Evolutionary conservation across 106 monocot genomes (phyloP).

Genomic region (Acorus calamus): DNA sequence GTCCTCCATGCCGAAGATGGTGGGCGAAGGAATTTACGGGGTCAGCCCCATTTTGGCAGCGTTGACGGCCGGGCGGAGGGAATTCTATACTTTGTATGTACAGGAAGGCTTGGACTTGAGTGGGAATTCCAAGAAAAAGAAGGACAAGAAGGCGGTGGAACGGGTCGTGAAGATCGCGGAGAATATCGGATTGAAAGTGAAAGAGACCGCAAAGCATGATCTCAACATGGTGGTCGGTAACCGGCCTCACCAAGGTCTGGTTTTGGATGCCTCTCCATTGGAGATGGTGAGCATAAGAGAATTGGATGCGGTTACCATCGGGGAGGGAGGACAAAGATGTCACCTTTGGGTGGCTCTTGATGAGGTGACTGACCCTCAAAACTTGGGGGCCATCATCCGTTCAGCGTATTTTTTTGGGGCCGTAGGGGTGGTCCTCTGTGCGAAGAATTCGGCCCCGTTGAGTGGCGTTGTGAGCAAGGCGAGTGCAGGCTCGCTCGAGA

Average conservation of each 20-base stretch:
- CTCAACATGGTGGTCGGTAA: conserved; percentile 81
- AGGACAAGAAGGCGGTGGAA: conserved; percentile 73
- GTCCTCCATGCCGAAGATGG: conserved; percentile 61
- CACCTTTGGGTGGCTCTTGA: conserved; percentile 86
- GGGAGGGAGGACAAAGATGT: conserved; percentile 24
- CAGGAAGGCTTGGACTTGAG: conserved; percentile 72
- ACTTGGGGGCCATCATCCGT: conserved; percentile 78
- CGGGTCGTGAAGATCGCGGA: conserved; percentile 56
- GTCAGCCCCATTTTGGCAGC: conserved; percentile 75
- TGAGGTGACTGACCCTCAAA: conserved; percentile 91
- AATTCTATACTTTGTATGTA: conserved; percentile 71
- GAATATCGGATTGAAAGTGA: conserved; percentile 48
- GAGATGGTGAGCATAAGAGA: conserved; percentile 64
- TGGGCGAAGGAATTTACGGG: conserved; percentile 76
- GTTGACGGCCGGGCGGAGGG: conserved; percentile 55
- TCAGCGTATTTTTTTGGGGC: conserved; percentile 89
- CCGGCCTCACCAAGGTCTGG: conserved; percentile 84
- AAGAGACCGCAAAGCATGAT: conserved; percentile 80
- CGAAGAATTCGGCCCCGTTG: conserved; percentile 89
- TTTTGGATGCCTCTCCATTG: conserved; percentile 81
- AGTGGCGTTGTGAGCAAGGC: conserved; percentile 95
- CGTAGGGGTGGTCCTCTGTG: conserved; percentile 66
- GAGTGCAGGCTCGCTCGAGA: conserved; percentile 84
- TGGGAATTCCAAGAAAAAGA: conserved; percentile 68
- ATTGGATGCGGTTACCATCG: conserved; percentile 23